Base-by-base conservation (phyloP, 2,329 filamentous ascomycete genomes). In the Thelonectria olida region DNA sequence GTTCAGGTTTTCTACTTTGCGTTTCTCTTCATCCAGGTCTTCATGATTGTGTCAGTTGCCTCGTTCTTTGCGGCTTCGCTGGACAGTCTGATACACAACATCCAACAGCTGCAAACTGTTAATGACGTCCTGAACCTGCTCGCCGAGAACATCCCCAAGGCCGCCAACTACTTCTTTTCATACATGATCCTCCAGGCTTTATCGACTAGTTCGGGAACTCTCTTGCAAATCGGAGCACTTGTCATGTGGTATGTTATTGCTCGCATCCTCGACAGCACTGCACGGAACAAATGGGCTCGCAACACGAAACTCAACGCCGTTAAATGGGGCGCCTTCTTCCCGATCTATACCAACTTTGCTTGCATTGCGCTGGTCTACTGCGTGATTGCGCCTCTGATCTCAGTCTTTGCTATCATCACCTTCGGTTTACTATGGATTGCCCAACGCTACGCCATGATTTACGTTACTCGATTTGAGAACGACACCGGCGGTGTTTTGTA, bases 101-200 rank as follows among this genome's bases (percentile, higher is more conserved):
- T 84, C 7, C 72, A 78, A 9, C 38, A 74, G 20, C 61, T 84
- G 4, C 44, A 72, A 3, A 84, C 92, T 45, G 88, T 92, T 7
- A 79, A 81, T n/a, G 84, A 84, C 36, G 86, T 96, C 58, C 87
- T 96, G 0, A 76, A 87, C 17, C 83, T 91, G 0, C 80, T 99
- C 25, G 95, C 95, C 0, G 76, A 82, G 10, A 96, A 94, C 62
- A 81, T 99, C 5, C 96, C 96, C 2, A 91, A 88, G 68, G 90
- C 94, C 0, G 91, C 93, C 69, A 97, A 97, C 74, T 99, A 98
- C 78, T 99, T 98, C 82, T 98, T 97, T 83, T 95, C 93, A 1
- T 99, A 99, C 84, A 94, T 99, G 89, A 90, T 97, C 74, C 88
- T 99, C 9, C 96, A 98, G 72, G 93, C 94, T 1, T 84, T 98